A percentile compares a stretch with the other conserved stretches of the same genome.
Conservation (phyloP, 108 stramenopile genomes). For the Cyclotella sp. region DNA sequence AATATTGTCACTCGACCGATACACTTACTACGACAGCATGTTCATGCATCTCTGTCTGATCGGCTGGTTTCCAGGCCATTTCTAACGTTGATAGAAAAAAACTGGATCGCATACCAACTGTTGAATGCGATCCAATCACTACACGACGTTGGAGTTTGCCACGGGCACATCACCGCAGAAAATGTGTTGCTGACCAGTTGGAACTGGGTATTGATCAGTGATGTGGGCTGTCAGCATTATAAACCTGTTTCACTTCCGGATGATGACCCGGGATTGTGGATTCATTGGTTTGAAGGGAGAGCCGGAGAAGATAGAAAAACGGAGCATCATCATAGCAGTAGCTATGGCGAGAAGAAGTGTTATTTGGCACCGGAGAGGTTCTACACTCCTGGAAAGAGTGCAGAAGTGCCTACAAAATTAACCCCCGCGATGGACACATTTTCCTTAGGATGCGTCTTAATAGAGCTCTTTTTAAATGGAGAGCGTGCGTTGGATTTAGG, state of each 20-base stretch:
- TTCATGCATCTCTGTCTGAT: conserved; percentile 89
- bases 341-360: conserved; percentile 87
- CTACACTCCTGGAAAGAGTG: conserved; percentile 41
- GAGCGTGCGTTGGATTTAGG: conserved; percentile 94
- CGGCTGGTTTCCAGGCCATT: conserved; percentile 95
- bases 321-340: conserved; percentile 22
- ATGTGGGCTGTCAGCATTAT: conserved; percentile 92
- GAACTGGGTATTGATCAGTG: conserved; percentile 91
- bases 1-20: conserved; percentile 46
- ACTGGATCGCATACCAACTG: conserved; percentile 94
- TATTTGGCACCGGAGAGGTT: conserved; percentile 97
- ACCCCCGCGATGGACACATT: conserved; percentile 97
- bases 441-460: conserved; percentile 94
- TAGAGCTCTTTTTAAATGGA: conserved; percentile 94
- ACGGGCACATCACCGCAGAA: conserved; percentile 95
- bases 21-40: conserved; percentile 88
- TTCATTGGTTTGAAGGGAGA: conserved; percentile 90
- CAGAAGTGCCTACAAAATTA: conserved; percentile 43
- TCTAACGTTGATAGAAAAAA: conserved; percentile 89
- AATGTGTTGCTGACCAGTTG: conserved; percentile 93
- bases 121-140: conserved; percentile 83
- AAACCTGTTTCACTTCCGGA: conserved; percentile 85
- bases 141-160: conserved; percentile 81
- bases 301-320: conserved; percentile 25
- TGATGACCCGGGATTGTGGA: conserved; percentile 93